Base-by-base conservation (phyloP, 1,139 yeast species). In the Pichia sp. region DNA sequence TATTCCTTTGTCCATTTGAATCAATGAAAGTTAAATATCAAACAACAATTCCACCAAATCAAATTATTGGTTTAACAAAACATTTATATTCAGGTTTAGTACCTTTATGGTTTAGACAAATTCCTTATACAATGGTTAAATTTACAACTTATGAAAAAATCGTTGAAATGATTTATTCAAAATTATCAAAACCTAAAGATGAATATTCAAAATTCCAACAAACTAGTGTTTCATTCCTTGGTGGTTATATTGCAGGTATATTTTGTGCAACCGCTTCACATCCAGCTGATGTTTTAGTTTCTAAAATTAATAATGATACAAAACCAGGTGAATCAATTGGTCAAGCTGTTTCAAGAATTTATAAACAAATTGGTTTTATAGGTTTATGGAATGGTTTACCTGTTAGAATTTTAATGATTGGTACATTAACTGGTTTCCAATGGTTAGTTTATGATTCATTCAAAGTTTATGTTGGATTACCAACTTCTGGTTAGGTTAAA, bases 251-350 rank as follows among this genome's bases (percentile, higher is more conserved):
- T 66, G 97, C 97, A 32, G 97, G 97, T 81, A 83, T 90, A 52
- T 80, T 88, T 72, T 89, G 97, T 74, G 97, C 97, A 29, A 71
- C 85, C 48, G 94, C 88, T 26, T 89, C 96, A 29, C 97, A 90
- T 68, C 97, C 97, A 40, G 97, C 97, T 39, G 97, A 90, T 69
- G 96, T 89, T 42, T 83, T 90, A 95, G 97, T 90, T 37, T 86
- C 96, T 48, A 86, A 89, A 76, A 79, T 90, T 61, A 89, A 86
- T 65, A 75, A 85, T 52, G 92, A 86, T 56, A 81, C 83, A 62
- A 70, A 74, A 58, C 72, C 84, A 33, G 76, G 76, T 49, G 96
- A 88, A 70, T 64, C 83, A 7, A 73, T 78, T 61, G 83, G 83
- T 40, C 71, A 72, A 44, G 95, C 95, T 25, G 73, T 85, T 48